These are phyloP conservation scores for Phaeolepiota aurea DNA, from an alignment of 768 basidiomycete genomes.

Conservation along the genomic window DNA sequence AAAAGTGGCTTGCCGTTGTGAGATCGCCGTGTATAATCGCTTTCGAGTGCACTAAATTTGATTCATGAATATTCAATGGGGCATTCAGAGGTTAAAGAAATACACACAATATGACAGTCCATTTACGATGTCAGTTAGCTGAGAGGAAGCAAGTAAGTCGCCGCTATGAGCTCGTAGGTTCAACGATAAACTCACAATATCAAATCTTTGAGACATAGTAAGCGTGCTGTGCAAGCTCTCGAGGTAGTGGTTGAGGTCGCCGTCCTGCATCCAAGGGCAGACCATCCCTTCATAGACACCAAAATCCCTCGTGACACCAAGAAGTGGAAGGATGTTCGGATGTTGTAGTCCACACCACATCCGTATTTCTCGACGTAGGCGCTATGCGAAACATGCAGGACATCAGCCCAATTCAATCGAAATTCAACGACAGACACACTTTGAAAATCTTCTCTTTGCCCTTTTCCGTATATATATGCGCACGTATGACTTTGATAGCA, in stretches of 20 bases:
- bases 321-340: slow-evolving; percentile 5
- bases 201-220: background rate
- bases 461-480: background rate
- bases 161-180: background rate
- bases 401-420: background rate
- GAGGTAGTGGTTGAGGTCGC: background rate
- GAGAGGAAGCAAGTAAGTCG: no score
- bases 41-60: background rate
- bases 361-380: slow-evolving; percentile 2
- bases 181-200: background rate
- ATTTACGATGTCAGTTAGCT: background rate
- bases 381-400: slow-evolving; percentile 1
- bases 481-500: background rate
- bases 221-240: background rate
- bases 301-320: slow-evolving; percentile 1
- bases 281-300: background rate
- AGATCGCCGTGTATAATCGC: slow-evolving; percentile 1
- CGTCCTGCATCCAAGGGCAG: slow-evolving; percentile 1
- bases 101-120: background rate
- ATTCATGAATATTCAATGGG: background rate
- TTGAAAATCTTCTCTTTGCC: background rate
- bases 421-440: background rate
- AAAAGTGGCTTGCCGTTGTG: background rate
- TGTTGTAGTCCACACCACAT: slow-evolving; percentile 4
- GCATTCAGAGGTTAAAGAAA: background rate